Base-by-base conservation (phyloP, 306 rosid species). In the Trichosanthes truncata region DNA sequence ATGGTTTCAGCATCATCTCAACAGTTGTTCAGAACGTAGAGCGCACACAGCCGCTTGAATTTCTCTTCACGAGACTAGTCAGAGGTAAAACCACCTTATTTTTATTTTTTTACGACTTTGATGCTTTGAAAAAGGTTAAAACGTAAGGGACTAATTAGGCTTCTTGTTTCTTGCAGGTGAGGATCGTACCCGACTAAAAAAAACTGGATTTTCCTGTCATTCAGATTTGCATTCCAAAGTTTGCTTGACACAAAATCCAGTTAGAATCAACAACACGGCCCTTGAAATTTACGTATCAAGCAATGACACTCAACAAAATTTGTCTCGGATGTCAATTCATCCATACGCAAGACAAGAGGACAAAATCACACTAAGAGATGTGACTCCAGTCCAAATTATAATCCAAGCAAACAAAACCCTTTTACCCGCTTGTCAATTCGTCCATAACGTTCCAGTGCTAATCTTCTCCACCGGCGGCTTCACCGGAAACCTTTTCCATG, bases 341-440 rank as follows among this genome's bases (percentile, higher is more conserved):
- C 88, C 88, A 55, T 85, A 85, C 57, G 82, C 84, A 48, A 72
- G 82, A 59, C 79, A 80, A 78, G 82, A 78, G 41, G 86, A 85
- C 23, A 62, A 57, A 45, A 61, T 41, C 15, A 77, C 82, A 10
- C 72, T 85, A 82, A 73, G 61, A 63, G 25, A 2, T 45, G 86
- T 80, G 9, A 55, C 82, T 14, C 63, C 80, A 1, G 79, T 82
- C 21, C 40, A 78, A 72, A 80, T 85, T 35, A 43, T 77, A 29
- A 29, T 61, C 7, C 33, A 63, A 4, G 57, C 63, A 23, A 80
- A 80, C 49, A 31, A n/a, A 26, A 46, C 20, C 45, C 62, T 65
- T 6, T 29, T 29, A 61, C 88, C 86, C 14, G 25, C 23, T 66
- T 85, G 86, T 67, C 33, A 77, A 62, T 82, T 80, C 57, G 12